phyloP scores from a whole-genome alignment of 2,329 filamentous ascomycete species.

The Phialophora macrospora region DNA sequence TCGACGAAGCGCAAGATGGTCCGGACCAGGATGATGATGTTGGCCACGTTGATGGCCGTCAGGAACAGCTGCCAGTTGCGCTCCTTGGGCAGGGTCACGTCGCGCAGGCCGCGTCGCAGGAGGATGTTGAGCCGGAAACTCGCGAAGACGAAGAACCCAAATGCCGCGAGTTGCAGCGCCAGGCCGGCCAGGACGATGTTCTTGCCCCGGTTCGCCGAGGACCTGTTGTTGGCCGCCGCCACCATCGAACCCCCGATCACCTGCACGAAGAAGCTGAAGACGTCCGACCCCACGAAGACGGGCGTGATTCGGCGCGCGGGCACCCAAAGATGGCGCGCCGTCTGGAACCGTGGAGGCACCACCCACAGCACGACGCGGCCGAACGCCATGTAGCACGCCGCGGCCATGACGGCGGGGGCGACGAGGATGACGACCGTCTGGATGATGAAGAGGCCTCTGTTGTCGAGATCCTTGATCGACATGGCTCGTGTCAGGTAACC shows the following conservation, averaged over 20 bases:
- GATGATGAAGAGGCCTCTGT: conserved; percentile 37
- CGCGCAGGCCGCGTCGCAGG: conserved; percentile 21
- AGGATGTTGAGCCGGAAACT: conserved; percentile 41
- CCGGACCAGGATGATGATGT: conserved; percentile 30
- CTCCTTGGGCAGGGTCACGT: conserved; percentile 25
- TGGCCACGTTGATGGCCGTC: conserved; percentile 31
- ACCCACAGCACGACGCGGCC: conserved; percentile 54
- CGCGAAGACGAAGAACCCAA: conserved; percentile 57
- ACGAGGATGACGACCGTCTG: conserved; percentile 54
- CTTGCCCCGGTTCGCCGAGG: conserved; percentile 43
- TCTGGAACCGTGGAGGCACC: conserved; percentile 40
- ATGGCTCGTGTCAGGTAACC: conserved; percentile 47
- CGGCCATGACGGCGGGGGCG: conserved; percentile 54
- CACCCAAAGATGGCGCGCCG: conserved; percentile 46
- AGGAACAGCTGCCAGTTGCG: conserved; percentile 33
- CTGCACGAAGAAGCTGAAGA: conserved; percentile 54
- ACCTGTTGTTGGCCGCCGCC: conserved; percentile 39
- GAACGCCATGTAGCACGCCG: conserved; percentile 55
- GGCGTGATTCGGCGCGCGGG: conserved; percentile 47
- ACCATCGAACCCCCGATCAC: conserved; percentile 48
- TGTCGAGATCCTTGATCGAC: conserved; percentile 28
- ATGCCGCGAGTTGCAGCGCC: conserved; percentile 59
- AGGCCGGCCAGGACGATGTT: conserved; percentile 52
- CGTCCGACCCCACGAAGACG: conserved; percentile 51
- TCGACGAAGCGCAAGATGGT: conserved; percentile 31